A percentile compares a stretch with the other conserved stretches of the same genome.
phyloP scores from a whole-genome alignment of 345 rosid species.

The Aethionema arabicum region DNA sequence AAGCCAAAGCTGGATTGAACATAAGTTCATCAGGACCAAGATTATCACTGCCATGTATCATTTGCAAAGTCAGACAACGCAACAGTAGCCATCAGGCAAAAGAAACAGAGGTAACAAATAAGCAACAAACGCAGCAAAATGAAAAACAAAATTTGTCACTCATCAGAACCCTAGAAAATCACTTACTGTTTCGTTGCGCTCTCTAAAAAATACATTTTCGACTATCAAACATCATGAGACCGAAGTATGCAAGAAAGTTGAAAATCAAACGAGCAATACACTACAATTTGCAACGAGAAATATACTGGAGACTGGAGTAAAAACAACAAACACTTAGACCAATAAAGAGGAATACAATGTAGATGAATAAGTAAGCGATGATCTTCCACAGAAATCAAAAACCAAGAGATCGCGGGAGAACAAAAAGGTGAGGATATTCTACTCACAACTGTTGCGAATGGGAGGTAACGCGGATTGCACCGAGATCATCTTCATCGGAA shows the following conservation, averaged over 20 bases:
- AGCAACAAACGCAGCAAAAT: not conserved
- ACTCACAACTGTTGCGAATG: constrained; percentile 32
- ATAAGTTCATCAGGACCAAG: constrained; percentile 43
- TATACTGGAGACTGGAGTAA: too few relatives aligned
- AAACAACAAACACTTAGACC: not conserved
- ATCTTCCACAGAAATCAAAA: not conserved
- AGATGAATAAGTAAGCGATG: not conserved
- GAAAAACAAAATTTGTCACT: constrained; percentile 1
- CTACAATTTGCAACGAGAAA: too few relatives aligned
- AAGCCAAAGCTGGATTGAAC: constrained; percentile 75
- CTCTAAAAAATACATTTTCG: not conserved
- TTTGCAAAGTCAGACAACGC: not conserved
- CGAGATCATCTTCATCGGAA: constrained; percentile 61
- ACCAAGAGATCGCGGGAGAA: not conserved
- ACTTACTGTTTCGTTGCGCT: not conserved
- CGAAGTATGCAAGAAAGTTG: constrained; percentile 1
- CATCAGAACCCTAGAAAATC: not conserved
- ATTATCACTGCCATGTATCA: constrained; percentile 20
- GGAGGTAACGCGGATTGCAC: constrained; percentile 41
- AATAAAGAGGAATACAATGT: not conserved
- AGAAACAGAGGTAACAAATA: not conserved
- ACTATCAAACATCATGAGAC: constrained; percentile 8
- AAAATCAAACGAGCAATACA: constrained; percentile 9
- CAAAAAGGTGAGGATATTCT: not conserved
- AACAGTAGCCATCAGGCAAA: not conserved